phyloP scores from a whole-genome alignment of 2,329 filamentous ascomycete species.

The Curvularia lunata region DNA sequence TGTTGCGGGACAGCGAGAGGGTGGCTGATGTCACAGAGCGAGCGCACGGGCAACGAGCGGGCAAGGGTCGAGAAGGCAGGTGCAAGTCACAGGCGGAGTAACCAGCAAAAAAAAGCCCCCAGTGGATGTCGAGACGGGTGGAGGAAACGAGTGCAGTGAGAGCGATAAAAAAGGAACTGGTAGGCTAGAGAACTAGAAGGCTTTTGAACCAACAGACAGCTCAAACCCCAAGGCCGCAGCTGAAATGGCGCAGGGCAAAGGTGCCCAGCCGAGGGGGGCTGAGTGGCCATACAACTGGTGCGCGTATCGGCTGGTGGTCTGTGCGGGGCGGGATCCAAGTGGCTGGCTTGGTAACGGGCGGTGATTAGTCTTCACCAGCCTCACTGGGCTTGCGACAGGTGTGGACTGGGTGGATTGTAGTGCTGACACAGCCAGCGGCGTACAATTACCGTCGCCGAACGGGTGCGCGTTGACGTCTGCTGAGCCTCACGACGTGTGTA shows the following conservation, averaged over 20 bases:
- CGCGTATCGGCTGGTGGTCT: background rate
- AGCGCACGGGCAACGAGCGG: constrained; percentile 6
- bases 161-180: constrained; percentile 1
- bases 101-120: background rate
- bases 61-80: background rate
- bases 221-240: constrained; percentile 12
- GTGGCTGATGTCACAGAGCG: constrained; percentile 16
- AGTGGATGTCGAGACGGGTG: background rate
- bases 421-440: constrained; percentile 20
- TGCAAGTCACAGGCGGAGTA: background rate
- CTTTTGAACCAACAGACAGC: constrained; percentile 15
- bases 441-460: background rate
- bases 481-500: background rate
- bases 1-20: constrained; percentile 9
- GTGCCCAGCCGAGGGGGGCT: constrained; percentile 23
- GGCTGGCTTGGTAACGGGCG: constrained; percentile 10
- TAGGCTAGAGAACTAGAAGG: constrained; percentile 1
- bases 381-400: constrained; percentile 29
- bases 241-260: constrained; percentile 18
- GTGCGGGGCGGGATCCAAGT: constrained; percentile 18
- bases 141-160: constrained; percentile 1
- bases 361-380: constrained; percentile 26
- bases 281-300: constrained; percentile 16
- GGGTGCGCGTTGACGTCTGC: background rate
- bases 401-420: background rate